Evolutionary conservation across 2,329 filamentous ascomycete species (phyloP), one percentile per base, ranked within the genome.

Genomic region (Beauveria brongniartii): DNA sequence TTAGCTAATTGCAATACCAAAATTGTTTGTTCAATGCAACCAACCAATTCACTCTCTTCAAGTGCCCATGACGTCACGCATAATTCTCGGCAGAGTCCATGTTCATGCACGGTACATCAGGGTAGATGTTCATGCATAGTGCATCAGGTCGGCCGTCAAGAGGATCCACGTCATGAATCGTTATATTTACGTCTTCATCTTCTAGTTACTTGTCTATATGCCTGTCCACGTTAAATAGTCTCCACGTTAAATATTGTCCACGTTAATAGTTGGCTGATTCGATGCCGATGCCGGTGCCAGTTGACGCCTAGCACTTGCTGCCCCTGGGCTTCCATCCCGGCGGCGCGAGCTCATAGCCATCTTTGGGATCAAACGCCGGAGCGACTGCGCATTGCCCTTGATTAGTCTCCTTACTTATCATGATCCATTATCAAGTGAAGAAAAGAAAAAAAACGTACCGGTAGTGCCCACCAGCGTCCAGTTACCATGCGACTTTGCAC

Each of bases 401-500:
- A 18, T 59, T 57, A 46, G 54, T 24, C 9, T 4, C 10, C 26
- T 18, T 55, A 18, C 30, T 37, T 37, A 14, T 37, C 34, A 16
- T 16, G 34, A 37, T 37, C 12, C 14, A 37, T 37, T 16, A 16
- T 37, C 34, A 14, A 37, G 2, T 6, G 12, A n/a, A 30, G 7
- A 44, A 3, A 48, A 24, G 37, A 47, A 37, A 3, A 3, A 26
- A 18, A 53, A 61, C 63, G 47, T 59, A 66, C 64, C 64, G 9
- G 64, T 66, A 9, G 62, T 65, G 20, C 75, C 79, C 1, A 81
- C 78, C 22, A 82, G 68, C 5, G 78, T 80, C 78, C 78, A 82
- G 1, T 71, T 63, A 1, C 79, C 78, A 20, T 70, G 63, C 47
- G 77, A 80, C 52, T 67, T 67, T 1, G 78, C 78, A 37, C 73